These are phyloP conservation scores for Paraphoma sp. DNA, from an alignment of 2,329 filamentous ascomycete species.

Conservation along the genomic window DNA sequence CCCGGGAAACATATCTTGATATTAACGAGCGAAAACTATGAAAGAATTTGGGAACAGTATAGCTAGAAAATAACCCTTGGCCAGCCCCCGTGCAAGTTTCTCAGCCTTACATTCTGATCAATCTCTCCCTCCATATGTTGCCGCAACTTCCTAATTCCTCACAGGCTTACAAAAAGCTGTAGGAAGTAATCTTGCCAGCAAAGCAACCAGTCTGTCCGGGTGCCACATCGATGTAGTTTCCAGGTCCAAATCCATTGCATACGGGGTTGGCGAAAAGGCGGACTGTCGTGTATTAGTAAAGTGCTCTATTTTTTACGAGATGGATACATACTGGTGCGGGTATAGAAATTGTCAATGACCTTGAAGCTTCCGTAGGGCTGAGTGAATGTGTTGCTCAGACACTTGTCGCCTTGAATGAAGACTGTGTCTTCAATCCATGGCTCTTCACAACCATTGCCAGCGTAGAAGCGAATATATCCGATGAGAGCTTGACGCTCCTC, in stretches of 20 bases:
- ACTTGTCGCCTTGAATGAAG: slow-evolving; percentile 4
- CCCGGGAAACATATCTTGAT: not conserved
- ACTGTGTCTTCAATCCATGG: slow-evolving; percentile 9
- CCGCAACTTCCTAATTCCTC: too few species aligned
- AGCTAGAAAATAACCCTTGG: too few species aligned
- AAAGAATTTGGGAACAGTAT: too few species aligned
- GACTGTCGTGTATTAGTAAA: not conserved
- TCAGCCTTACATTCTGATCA: too few species aligned
- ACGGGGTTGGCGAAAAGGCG: slow-evolving; percentile 3
- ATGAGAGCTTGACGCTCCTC: not conserved
- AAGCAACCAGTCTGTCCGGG: slow-evolving; percentile 1
- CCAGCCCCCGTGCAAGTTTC: too few species aligned
- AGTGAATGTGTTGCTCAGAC: not conserved
- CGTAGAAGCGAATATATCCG: slow-evolving; percentile 8
- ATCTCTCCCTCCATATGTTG: not conserved
- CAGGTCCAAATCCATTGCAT: not conserved
- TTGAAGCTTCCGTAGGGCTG: slow-evolving; percentile 3
- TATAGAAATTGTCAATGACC: not conserved
- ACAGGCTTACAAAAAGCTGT: not conserved
- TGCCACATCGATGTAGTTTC: not conserved
- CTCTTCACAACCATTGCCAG: slow-evolving; percentile 4
- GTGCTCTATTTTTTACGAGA: not conserved
- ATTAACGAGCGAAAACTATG: not conserved
- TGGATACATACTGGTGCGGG: slow-evolving; percentile 1
- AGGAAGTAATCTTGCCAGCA: not conserved